A percentile compares a stretch with the other conserved stretches of the same genome.
Conservation (phyloP, 2,329 filamentous ascomycete species). For the Geosmithia flava region DNA sequence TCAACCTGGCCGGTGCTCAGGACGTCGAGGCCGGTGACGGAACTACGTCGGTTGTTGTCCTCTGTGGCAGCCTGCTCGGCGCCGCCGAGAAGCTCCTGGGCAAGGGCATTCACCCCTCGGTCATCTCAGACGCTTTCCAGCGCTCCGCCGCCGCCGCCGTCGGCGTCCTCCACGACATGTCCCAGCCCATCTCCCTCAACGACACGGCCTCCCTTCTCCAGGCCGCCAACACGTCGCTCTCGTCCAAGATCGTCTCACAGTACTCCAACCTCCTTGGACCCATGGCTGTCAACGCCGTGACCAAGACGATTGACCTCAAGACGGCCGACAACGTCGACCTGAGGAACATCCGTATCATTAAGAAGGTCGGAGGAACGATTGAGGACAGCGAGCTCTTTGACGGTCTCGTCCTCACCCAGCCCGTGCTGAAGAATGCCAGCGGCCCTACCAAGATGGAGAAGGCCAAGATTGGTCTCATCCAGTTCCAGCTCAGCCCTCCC, state of each 20-base stretch:
- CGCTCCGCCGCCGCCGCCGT: slow-evolving; percentile 84
- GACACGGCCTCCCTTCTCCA: slow-evolving; percentile 87
- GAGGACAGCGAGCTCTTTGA: slow-evolving; percentile 97
- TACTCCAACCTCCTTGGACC: slow-evolving; percentile 91
- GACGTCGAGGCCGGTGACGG: slow-evolving; percentile 98
- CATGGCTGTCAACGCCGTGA: slow-evolving; percentile 94
- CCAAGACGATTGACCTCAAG: slow-evolving; percentile 91
- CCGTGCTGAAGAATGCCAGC: slow-evolving; percentile 84
- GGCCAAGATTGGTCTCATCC: slow-evolving; percentile 90
- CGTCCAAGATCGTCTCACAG: slow-evolving; percentile 97
- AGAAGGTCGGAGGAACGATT: slow-evolving; percentile 96
- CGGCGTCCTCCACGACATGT: slow-evolving; percentile 86
- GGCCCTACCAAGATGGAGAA: slow-evolving; percentile 93
- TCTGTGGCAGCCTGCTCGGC: slow-evolving; percentile 86
- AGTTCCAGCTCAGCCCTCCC: slow-evolving; percentile 95
- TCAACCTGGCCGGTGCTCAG: slow-evolving; percentile 92
- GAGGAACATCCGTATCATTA: slow-evolving; percentile 91
- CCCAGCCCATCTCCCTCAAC: slow-evolving; percentile 77
- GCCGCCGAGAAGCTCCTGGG: slow-evolving; percentile 81
- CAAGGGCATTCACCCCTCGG: slow-evolving; percentile 94
- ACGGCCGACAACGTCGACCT: slow-evolving; percentile 94
- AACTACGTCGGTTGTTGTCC: slow-evolving; percentile 95
- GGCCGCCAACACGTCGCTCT: slow-evolving; percentile 92
- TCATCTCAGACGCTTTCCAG: slow-evolving; percentile 97
- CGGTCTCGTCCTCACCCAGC: slow-evolving; percentile 83